A percentile compares a stretch with the other conserved stretches of the same genome.
phyloP scores from a whole-genome alignment of 1,284 basidiomycete species.

The Anthracocystis setariae region DNA sequence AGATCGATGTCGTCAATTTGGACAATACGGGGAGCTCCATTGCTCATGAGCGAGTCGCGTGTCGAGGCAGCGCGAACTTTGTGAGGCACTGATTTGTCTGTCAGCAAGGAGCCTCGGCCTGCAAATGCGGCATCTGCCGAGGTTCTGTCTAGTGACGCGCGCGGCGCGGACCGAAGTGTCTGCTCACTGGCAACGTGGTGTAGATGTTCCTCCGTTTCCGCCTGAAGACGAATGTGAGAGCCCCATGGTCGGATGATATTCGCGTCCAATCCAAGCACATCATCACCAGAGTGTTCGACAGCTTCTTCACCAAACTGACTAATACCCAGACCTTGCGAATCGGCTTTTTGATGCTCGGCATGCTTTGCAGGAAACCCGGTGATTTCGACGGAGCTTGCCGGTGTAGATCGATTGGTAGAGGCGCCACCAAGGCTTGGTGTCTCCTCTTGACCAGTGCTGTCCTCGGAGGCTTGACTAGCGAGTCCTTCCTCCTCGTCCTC shows the following conservation, averaged over 20 bases:
- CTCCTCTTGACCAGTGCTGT: conserved; percentile 47
- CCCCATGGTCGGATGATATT: conserved; percentile 16
- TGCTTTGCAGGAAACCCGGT: conserved; percentile 17
- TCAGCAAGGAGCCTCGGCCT: conserved; percentile 3
- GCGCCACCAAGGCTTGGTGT: conserved; percentile 54
- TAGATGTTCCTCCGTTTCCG: conserved; percentile 30
- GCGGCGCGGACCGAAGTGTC: conserved; percentile 51
- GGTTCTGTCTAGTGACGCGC: conserved; percentile 1
- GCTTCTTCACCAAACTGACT: conserved; percentile 2
- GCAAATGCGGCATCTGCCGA: conserved; percentile 5
- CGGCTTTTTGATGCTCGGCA: conserved; percentile 1
- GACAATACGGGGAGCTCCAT: conserved; percentile 53
- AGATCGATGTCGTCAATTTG: conserved; percentile 65
- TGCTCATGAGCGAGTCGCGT: conserved; percentile 32
- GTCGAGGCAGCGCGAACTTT: conserved; percentile 11
- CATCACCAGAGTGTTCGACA: neutral
- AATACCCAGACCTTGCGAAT: conserved; percentile 40
- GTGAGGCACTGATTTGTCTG: neutral
- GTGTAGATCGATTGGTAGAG: conserved; percentile 49
- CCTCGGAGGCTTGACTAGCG: conserved; percentile 33
- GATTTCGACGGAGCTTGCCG: conserved; percentile 56
- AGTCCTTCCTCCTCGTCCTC: conserved; percentile 44
- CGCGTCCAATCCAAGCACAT: conserved; percentile 22
- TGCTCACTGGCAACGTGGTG: conserved; percentile 57
- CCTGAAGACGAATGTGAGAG: conserved; percentile 4